Conservation (phyloP, 345 rosid species). For the Lagerstroemia speciosa region DNA sequence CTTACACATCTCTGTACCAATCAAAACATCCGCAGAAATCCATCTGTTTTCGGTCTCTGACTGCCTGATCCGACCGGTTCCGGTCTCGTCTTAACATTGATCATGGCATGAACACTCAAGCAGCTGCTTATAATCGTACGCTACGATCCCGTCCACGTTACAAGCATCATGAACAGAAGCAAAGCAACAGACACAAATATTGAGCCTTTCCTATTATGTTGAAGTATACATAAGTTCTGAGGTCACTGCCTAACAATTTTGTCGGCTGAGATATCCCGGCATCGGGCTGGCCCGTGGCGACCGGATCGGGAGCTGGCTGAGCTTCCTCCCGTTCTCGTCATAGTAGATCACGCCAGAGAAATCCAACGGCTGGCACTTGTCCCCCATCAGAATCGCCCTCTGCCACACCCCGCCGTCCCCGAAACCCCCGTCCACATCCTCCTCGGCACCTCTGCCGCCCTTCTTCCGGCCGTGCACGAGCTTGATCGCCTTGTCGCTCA, state of each 20-base stretch:
- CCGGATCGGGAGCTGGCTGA: constrained; percentile 47
- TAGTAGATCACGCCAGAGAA: constrained; percentile 88
- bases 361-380: constrained; percentile 86
- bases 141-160: no score
- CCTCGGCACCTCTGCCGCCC: not conserved
- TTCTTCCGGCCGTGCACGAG: constrained; percentile 29
- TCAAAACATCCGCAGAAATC: not conserved
- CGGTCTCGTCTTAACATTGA: no score
- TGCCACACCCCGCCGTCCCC: constrained; percentile 95
- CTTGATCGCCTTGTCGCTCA: constrained; percentile 63
- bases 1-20: not conserved
- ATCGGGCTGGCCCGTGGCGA: constrained; percentile 85
- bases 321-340: constrained; percentile 57
- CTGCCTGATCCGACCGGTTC: not conserved
- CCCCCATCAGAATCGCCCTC: constrained; percentile 84
- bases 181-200: no score
- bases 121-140: no score
- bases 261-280: constrained; percentile 28
- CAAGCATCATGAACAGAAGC: no score
- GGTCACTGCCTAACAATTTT: not conserved
- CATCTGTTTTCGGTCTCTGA: not conserved
- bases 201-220: no score
- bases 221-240: no score
- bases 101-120: no score
- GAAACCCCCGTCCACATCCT: constrained; percentile 14